Base-by-base conservation (phyloP, 73 alveolate genomes). In the Stentor coeruleus region DNA sequence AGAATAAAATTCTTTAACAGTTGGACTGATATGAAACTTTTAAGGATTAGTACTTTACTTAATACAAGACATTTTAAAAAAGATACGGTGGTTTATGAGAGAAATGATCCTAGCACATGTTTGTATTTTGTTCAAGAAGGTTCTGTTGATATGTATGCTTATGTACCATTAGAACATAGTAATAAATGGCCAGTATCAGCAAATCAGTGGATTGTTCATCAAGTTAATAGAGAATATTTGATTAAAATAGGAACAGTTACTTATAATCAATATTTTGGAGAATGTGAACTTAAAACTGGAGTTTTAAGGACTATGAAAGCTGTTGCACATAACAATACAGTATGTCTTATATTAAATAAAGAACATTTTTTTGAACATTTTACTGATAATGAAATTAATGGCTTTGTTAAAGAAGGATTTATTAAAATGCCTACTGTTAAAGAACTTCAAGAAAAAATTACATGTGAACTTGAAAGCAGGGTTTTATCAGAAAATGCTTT, bases 111-210 rank as follows among this genome's bases (percentile, higher is more conserved):
- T 6, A n/a, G 55, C 28, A 6, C 14, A 6, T 11, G 37, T 38
- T 11, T 60, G 11, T 60, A 11, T 60, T 60, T 60, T 26, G 14
- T 60, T n/a, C 11, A 60, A 60, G 37, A n/a, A 60, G 80, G 80
- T 11, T 11, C 11, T 14, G 80, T 60, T 60, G 80, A n/a, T 60
- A 15, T 60, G 6, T 60, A 11, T 28, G 41, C 37, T 28, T 28
- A 28, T 28, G 80, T 60, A 6, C 28, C 80, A 28, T 14, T 60
- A 14, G 36, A 6, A 35, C 37, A 60, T 6, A 15, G 20, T 6
- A 60, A 60, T 60, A 60, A 28, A 26, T 60, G 80, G 41, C 80
- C 80, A 60, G 80, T 60, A 14, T 35, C 37, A 60, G 80, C 37
- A 60, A 60, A 35, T 28, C 20, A 60, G 28, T 35, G 80, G 41